Evolutionary conservation across 2,329 filamentous ascomycete genomes (phyloP).

Genomic region (Sodiomyces alkalinus): DNA sequence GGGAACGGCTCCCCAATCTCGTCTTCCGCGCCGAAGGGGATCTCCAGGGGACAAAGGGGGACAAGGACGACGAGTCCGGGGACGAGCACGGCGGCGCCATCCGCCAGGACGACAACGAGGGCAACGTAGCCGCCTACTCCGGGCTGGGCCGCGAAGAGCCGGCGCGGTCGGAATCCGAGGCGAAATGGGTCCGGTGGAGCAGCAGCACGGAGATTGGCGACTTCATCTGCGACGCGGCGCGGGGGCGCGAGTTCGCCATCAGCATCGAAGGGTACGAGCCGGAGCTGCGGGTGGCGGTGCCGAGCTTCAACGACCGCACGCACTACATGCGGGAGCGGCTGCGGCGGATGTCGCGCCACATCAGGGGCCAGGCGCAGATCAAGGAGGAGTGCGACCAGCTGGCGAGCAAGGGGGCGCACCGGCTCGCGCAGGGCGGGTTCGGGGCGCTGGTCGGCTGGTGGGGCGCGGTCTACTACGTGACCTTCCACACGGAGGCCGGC

Average conservation of each 20-base stretch:
- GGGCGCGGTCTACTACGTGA: slow-evolving; percentile 62
- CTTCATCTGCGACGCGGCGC: slow-evolving; percentile 80
- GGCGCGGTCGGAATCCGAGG: slow-evolving; percentile 21
- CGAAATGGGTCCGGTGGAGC: slow-evolving; percentile 69
- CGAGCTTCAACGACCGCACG: slow-evolving; percentile 80
- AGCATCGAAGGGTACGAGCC: slow-evolving; percentile 53
- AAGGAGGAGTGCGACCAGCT: slow-evolving; percentile 70
- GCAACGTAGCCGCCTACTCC: slow-evolving; percentile 52
- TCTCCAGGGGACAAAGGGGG: too few relatives aligned
- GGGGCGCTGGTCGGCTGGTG: slow-evolving; percentile 62
- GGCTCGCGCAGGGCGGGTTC: slow-evolving; percentile 69
- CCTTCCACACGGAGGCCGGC: slow-evolving; percentile 59
- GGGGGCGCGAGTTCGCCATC: slow-evolving; percentile 72
- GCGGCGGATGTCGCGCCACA: slow-evolving; percentile 52
- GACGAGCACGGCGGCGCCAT: slow-evolving; percentile 7
- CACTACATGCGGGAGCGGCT: slow-evolving; percentile 71
- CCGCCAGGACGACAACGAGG: slow-evolving; percentile 8
- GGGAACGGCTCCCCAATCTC: slow-evolving; percentile 57
- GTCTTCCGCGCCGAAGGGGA: slow-evolving; percentile 69
- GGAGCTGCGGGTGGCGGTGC: slow-evolving; percentile 66
- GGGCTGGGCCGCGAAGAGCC: slow-evolving; percentile 50
- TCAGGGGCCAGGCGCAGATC: slow-evolving; percentile 54
- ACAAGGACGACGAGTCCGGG: slow-evolving; percentile 14
- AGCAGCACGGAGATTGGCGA: slow-evolving; percentile 82
- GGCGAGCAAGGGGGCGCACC: slow-evolving; percentile 63